A percentile compares a stretch with the other conserved stretches of the same genome.
These are phyloP conservation scores for Amanita thiersii DNA, from an alignment of 768 basidiomycete species.

Conservation along the genomic window DNA sequence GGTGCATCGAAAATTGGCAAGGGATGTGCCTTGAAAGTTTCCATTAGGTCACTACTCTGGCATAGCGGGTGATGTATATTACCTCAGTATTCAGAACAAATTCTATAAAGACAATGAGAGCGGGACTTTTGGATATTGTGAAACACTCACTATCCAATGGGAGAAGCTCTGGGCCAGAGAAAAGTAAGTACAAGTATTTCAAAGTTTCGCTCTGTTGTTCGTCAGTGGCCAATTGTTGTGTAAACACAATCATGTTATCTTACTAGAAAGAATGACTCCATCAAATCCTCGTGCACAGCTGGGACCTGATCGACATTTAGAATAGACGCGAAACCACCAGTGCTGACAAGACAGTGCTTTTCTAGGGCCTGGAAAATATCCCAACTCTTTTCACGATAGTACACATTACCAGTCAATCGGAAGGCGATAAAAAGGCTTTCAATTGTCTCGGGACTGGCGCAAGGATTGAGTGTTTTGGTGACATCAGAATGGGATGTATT, in stretches of 20 bases:
- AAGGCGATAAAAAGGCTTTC: constrained; percentile 91
- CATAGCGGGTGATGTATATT: not conserved
- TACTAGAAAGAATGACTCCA: constrained; percentile 94
- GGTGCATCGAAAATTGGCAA: constrained; percentile 57
- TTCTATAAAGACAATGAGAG: constrained; percentile 29
- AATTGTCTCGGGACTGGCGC: constrained; percentile 77
- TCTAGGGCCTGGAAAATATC: constrained; percentile 85
- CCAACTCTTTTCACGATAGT: constrained; percentile 84
- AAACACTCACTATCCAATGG: constrained; percentile 60
- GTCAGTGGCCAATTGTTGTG: not conserved
- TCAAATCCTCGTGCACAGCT: constrained; percentile 68
- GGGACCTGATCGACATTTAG: constrained; percentile 78
- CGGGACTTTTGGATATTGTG: too few relatives aligned
- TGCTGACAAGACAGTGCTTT: constrained; percentile 65
- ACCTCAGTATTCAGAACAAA: constrained; percentile 95
- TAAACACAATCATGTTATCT: constrained; percentile 16
- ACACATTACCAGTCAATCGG: constrained; percentile 77
- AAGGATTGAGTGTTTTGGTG: not conserved
- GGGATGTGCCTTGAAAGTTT: constrained; percentile 25
- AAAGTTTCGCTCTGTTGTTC: constrained; percentile 68
- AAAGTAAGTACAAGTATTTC: constrained; percentile 87
- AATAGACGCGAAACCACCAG: constrained; percentile 80
- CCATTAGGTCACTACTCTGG: not conserved
- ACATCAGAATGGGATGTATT: not conserved
- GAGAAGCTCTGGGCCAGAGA: constrained; percentile 64